Percentiles rank a stretch among this genome's conserved stretches.
Conservation (phyloP, 2,329 filamentous ascomycete species). For the Aureobasidium leucospermi region DNA sequence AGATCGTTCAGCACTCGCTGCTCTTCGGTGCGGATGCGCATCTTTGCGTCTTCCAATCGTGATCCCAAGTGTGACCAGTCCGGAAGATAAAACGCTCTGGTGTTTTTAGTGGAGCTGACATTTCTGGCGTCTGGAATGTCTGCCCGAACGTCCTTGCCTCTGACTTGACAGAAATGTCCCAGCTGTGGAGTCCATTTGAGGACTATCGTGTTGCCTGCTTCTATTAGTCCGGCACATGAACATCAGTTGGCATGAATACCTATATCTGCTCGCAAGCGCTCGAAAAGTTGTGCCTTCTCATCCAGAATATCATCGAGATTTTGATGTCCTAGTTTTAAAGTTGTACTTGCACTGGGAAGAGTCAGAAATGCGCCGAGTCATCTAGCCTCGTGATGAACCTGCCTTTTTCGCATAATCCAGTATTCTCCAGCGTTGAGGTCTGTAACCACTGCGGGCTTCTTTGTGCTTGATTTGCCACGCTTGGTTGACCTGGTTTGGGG, state of each 20-base stretch:
- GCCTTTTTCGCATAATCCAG: conserved; percentile 54
- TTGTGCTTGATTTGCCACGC: conserved; percentile 1
- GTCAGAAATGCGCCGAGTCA: neutral
- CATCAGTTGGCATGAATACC: conserved; percentile 17
- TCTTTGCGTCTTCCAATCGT: conserved; percentile 67
- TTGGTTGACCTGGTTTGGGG: conserved; percentile 15
- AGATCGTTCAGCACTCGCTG: conserved; percentile 68
- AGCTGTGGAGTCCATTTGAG: conserved; percentile 81
- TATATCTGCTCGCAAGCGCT: conserved; percentile 55
- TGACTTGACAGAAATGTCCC: conserved; percentile 86
- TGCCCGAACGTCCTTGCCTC: conserved; percentile 62
- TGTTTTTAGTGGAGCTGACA: conserved; percentile 74
- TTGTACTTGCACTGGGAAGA: conserved; percentile 50
- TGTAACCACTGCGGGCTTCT: conserved; percentile 1
- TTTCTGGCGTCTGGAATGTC: conserved; percentile 40
- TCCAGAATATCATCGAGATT: conserved; percentile 53
- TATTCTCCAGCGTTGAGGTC: conserved; percentile 38
- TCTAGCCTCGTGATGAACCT: neutral
- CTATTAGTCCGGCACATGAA: neutral
- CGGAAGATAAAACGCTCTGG: conserved; percentile 73
- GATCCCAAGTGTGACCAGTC: conserved; percentile 80
- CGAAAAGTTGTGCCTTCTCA: conserved; percentile 55
- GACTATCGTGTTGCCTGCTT: conserved; percentile 48
- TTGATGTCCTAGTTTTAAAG: conserved; percentile 59
- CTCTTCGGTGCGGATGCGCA: conserved; percentile 78